phyloP scores from a whole-genome alignment of 129 eudicot species.

The Helianthus annuus region DNA sequence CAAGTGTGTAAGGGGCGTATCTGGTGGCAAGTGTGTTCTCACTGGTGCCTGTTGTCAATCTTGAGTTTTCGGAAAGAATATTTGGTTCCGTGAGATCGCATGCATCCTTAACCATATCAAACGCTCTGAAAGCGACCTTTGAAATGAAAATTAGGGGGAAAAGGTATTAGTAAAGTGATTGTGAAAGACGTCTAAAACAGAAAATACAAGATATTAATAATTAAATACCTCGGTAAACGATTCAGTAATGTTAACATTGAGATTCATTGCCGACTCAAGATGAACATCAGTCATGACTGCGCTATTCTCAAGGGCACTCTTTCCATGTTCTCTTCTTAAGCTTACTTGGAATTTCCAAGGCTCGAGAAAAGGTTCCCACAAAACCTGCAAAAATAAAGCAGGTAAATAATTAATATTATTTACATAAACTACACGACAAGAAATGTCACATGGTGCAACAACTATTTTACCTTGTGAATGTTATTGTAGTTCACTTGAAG shows the following conservation, averaged over 20 bases:
- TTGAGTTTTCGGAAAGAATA: slow-evolving; percentile 42
- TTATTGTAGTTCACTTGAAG: slow-evolving; percentile 87
- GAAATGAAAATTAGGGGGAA: slow-evolving; percentile 18
- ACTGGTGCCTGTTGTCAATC: slow-evolving; percentile 34
- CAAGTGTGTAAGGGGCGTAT: slow-evolving; percentile 83
- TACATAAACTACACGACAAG: background rate
- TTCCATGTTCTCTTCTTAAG: slow-evolving; percentile 51
- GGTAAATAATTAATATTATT: background rate
- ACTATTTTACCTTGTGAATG: slow-evolving; percentile 69
- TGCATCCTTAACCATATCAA: slow-evolving; percentile 72
- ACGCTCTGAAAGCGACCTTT: slow-evolving; percentile 74
- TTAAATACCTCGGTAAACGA: slow-evolving; percentile 72
- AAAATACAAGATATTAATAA: background rate
- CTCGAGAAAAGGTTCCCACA: slow-evolving; percentile 98
- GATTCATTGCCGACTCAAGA: slow-evolving; percentile 61
- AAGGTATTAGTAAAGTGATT: background rate
- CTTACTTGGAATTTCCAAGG: slow-evolving; percentile 79
- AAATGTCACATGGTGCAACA: background rate
- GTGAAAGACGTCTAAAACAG: slow-evolving; percentile 1
- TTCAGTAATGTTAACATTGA: slow-evolving; percentile 82
- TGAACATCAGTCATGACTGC: slow-evolving; percentile 56
- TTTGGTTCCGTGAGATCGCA: slow-evolving; percentile 38
- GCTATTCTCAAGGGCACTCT: slow-evolving; percentile 53
- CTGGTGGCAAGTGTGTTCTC: slow-evolving; percentile 50
- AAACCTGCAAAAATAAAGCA: slow-evolving; percentile 49